Evolutionary conservation across 176 grass and related monocot species (phyloP), one percentile per base, ranked within the genome.

Genomic region (Lolium perenne): DNA sequence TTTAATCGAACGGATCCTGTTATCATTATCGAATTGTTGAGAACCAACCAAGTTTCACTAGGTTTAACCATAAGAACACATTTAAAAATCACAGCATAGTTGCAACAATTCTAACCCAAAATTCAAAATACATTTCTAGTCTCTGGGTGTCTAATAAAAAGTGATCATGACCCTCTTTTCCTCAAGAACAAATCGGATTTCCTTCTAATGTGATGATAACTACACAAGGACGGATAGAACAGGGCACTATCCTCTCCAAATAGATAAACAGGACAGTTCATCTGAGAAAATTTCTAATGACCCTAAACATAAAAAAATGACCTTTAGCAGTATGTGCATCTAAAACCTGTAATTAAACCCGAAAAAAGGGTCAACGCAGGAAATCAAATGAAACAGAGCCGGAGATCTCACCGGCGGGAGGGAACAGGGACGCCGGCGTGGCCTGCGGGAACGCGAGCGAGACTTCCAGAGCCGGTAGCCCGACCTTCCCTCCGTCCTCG

Each of bases 351-450:
- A 68, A 35, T 1, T 69, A 38, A 25, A 82, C 50, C 41, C 17
- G 25, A 18, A 16, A 65, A 9, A 47, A 25, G 38, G 17, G 49
- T 17, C 12, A 45, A 23, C 13, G 18, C 5, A 46, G 22, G 22
- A 12, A 66, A 55, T 53, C 0, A 43, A 23, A 47, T 8, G 0
- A 76, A 40, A 79, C 46, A 21, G 16, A 40, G 51, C 20, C 49
- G 29, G 57, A 7, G 47, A 32, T 38, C 76, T 91, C 64, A 91
- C 94, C 89, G 76, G 86, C 29, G 22, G 89, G 81, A 3, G 91
- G 94, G 86, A 95, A 95, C 35, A 89, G 12, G 9, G 94, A 93
- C 57, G 89, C 94, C 80, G 94, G 89, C 21, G 91, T 93, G 47
- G 86, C 91, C 79, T 93, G 91, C 86, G 84, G 91, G 80, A 95